Evolutionary conservation across 2,329 filamentous ascomycete genomes (phyloP).

Genomic region (Pyrenochaeta sp.): DNA sequence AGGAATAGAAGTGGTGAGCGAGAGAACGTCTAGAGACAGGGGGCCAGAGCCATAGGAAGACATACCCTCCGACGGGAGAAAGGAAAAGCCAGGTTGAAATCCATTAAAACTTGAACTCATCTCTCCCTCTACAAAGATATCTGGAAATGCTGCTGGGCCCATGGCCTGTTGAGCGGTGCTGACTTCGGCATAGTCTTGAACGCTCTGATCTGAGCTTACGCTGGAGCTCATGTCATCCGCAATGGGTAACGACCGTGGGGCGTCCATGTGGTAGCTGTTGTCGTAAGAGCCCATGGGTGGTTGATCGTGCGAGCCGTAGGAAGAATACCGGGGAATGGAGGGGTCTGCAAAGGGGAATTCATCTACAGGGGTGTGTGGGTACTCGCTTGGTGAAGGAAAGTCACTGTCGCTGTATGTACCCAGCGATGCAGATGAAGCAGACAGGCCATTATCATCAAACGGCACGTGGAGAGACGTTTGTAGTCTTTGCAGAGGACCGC

Average conservation of each 20-base stretch:
- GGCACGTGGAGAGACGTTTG: conserved; percentile 51
- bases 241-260: conserved; percentile 45
- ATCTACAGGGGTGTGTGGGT: conserved; percentile 55
- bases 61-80: conserved; percentile 51
- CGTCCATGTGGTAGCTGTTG: conserved; percentile 43
- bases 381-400: conserved; percentile 57
- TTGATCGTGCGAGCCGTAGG: conserved; percentile 43
- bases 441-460: conserved; percentile 52
- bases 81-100: conserved; percentile 49
- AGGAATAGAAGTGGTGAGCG: conserved; percentile 51
- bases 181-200: conserved; percentile 53
- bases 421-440: conserved; percentile 55
- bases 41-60: conserved; percentile 50
- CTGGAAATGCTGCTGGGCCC: conserved; percentile 45
- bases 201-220: conserved; percentile 55
- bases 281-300: conserved; percentile 49
- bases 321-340: conserved; percentile 46
- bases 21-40: conserved; percentile 46
- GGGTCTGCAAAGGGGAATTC: conserved; percentile 52
- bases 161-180: conserved; percentile 43
- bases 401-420: conserved; percentile 58
- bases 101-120: conserved; percentile 48
- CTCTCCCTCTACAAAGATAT: conserved; percentile 49
- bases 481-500: conserved; percentile 51
- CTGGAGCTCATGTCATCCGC: conserved; percentile 55